A percentile compares a stretch with the other conserved stretches of the same genome.
Conservation (phyloP, 352 stramenopile genomes). For the Aphanomyces euteiches region DNA sequence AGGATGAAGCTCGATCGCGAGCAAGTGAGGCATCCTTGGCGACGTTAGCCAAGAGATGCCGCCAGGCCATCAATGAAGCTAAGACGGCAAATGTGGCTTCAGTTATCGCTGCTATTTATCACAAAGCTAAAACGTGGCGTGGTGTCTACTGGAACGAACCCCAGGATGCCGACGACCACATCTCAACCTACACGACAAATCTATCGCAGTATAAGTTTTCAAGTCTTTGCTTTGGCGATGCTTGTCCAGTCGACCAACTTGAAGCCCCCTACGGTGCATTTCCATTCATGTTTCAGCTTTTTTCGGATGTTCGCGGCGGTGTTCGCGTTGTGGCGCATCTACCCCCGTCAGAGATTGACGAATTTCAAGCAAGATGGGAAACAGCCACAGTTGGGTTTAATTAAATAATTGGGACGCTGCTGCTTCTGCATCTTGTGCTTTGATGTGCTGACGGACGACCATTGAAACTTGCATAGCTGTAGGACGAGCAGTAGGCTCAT, state of each 20-base stretch:
- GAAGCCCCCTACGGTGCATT: conserved; percentile 2
- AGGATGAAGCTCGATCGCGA: background rate
- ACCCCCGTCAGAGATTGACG: background rate
- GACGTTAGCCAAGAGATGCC: background rate
- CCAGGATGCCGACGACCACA: background rate
- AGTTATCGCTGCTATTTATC: conserved; percentile 4
- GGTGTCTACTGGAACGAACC: conserved; percentile 12
- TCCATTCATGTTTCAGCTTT: conserved; percentile 8
- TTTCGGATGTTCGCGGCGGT: background rate
- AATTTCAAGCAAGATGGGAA: background rate
- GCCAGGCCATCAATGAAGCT: background rate
- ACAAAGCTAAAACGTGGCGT: background rate
- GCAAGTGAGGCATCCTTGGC: background rate
- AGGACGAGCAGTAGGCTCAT: background rate
- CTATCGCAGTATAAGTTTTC: conserved; percentile 6
- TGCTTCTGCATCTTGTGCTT: background rate
- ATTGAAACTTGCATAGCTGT: conserved; percentile 15
- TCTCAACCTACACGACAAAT: conserved; percentile 9
- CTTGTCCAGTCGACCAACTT: conserved; percentile 13
- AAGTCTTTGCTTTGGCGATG: background rate
- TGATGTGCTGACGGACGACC: conserved; percentile 5
- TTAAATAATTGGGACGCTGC: no score
- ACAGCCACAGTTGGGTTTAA: no score
- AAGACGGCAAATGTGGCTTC: background rate
- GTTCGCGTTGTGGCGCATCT: conserved; percentile 15